Evolutionary conservation across 2,329 filamentous ascomycete genomes (phyloP).

Genomic region (Geosmithia morbida): DNA sequence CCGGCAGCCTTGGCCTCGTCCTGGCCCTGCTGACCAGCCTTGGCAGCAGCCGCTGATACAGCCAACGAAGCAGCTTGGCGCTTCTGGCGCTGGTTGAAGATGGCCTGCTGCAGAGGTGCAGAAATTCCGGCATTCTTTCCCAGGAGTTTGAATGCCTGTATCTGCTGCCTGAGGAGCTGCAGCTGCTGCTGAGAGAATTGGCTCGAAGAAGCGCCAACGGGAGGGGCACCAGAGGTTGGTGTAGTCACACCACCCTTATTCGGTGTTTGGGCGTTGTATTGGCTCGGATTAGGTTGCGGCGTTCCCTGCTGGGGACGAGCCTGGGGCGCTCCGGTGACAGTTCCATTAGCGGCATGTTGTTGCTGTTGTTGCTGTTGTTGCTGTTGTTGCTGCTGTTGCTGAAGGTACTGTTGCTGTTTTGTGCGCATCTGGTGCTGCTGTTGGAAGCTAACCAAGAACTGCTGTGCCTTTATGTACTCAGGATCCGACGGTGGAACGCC

Average conservation of each 20-base stretch:
- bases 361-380: slow-evolving; percentile 29
- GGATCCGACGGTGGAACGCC: slow-evolving; percentile 73
- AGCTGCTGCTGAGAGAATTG: slow-evolving; percentile 72
- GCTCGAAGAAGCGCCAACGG: slow-evolving; percentile 18
- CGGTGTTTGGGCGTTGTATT: slow-evolving; percentile 11
- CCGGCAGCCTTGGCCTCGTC: slow-evolving; percentile 17
- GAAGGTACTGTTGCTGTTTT: slow-evolving; percentile 26
- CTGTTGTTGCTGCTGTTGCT: slow-evolving; percentile 20
- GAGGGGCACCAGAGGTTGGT: slow-evolving; percentile 6
- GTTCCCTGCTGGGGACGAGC: slow-evolving; percentile 22
- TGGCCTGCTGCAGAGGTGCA: slow-evolving; percentile 61
- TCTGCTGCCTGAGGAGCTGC: slow-evolving; percentile 66
- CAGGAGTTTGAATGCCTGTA: slow-evolving; percentile 79
- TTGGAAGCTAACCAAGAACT: slow-evolving; percentile 60
- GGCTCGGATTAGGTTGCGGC: slow-evolving; percentile 18
- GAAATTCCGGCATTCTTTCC: slow-evolving; percentile 80
- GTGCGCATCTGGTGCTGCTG: slow-evolving; percentile 44
- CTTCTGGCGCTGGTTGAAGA: slow-evolving; percentile 62
- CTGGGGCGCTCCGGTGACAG: slow-evolving; percentile 32
- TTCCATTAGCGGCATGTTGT: slow-evolving; percentile 19
- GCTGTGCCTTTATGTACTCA: slow-evolving; percentile 71
- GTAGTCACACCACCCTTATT: slow-evolving; percentile 2
- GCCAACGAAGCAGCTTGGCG: slow-evolving; percentile 35
- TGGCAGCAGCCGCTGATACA: slow-evolving; percentile 25
- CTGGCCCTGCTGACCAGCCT: slow-evolving; percentile 14